These are phyloP conservation scores for Coniosporium tulheliwenetii DNA, from an alignment of 2,329 filamentous ascomycete genomes.

Conservation along the genomic window DNA sequence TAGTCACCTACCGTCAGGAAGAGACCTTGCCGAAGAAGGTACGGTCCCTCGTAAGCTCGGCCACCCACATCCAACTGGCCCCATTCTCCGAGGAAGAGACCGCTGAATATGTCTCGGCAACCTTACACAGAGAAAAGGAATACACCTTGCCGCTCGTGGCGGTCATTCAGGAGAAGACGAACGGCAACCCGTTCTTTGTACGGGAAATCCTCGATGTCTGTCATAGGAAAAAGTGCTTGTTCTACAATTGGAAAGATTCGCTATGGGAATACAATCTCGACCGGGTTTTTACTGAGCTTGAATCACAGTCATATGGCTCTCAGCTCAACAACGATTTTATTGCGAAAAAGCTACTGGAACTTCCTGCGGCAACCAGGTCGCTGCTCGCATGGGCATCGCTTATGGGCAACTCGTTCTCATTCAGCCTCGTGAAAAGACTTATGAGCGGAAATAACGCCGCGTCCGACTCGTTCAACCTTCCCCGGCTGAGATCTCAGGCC, in stretches of 20 bases:
- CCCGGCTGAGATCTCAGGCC: constrained; percentile 47
- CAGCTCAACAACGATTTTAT: constrained; percentile 75
- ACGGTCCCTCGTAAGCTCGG: constrained; percentile 22
- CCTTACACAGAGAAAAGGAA: constrained; percentile 56
- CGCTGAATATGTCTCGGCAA: constrained; percentile 65
- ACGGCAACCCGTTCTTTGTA: constrained; percentile 82
- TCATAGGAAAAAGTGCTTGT: constrained; percentile 74
- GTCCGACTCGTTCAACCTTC: constrained; percentile 26
- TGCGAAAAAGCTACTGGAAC: constrained; percentile 57
- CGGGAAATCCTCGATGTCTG: constrained; percentile 80
- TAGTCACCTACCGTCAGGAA: constrained; percentile 46
- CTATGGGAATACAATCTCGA: constrained; percentile 79
- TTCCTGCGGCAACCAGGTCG: constrained; percentile 57
- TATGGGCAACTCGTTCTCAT: constrained; percentile 70
- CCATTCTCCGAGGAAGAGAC: constrained; percentile 70
- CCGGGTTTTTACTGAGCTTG: constrained; percentile 71
- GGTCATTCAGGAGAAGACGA: constrained; percentile 77
- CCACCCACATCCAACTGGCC: constrained; percentile 53
- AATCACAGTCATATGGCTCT: constrained; percentile 61
- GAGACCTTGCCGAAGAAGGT: constrained; percentile 20
- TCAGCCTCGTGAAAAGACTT: constrained; percentile 61
- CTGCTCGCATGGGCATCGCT: constrained; percentile 79
- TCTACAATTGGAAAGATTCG: constrained; percentile 74
- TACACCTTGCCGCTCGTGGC: constrained; percentile 64
- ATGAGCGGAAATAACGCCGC: constrained; percentile 61